Evolutionary conservation across 495 filamentous ascomycete species (phyloP).

Genomic region (Penicillium ucsense): DNA sequence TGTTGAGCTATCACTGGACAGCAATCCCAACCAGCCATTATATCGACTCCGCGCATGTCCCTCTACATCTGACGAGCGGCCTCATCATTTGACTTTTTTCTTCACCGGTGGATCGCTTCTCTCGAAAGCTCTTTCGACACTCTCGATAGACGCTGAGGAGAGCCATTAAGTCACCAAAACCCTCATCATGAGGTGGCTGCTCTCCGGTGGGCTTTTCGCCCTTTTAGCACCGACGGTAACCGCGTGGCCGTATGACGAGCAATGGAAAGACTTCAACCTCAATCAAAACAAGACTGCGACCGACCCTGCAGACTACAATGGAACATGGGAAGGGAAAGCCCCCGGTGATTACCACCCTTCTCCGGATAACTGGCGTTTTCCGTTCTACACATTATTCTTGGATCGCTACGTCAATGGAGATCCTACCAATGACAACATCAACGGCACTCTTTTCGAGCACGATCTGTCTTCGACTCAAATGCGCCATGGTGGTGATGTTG

Average conservation of each 20-base stretch:
- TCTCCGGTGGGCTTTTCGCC: conserved; percentile 21
- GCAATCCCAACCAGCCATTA: neutral
- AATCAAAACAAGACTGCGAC: conserved; percentile 51
- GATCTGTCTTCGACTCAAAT: conserved; percentile 58
- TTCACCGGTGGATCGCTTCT: neutral
- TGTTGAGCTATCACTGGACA: neutral
- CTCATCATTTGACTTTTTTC: neutral
- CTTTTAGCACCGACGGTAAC: conserved; percentile 21
- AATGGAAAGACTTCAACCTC: conserved; percentile 47
- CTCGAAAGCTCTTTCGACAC: neutral
- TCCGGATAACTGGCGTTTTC: conserved; percentile 59
- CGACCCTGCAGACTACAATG: conserved; percentile 51
- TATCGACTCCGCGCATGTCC: neutral
- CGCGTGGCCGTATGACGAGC: conserved; percentile 46
- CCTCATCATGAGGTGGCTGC: conserved; percentile 25
- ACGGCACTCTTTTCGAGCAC: conserved; percentile 59
- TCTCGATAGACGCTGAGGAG: neutral
- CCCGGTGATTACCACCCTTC: conserved; percentile 36
- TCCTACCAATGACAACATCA: conserved; percentile 59
- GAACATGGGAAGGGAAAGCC: conserved; percentile 34
- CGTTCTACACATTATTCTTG: conserved; percentile 60
- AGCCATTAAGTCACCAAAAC: neutral
- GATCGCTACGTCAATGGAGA: conserved; percentile 67
- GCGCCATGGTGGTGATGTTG: conserved; percentile 61
- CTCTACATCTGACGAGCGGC: neutral